Evolutionary conservation across 495 filamentous ascomycete genomes (phyloP).

Genomic region (Daldinia bambusicola): DNA sequence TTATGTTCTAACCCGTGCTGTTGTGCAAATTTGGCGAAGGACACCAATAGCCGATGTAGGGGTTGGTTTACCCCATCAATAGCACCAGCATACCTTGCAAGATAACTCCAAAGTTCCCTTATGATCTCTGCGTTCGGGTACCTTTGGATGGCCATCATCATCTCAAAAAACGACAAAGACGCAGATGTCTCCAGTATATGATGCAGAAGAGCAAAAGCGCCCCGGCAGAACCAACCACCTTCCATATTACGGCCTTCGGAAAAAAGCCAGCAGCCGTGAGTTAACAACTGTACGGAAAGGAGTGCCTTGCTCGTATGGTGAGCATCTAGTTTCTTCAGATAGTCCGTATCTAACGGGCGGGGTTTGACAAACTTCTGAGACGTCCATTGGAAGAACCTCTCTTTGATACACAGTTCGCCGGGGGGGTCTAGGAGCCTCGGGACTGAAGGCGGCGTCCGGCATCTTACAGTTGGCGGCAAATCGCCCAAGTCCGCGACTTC

Average conservation of each 20-base stretch:
- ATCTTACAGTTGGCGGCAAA: constrained; percentile 49
- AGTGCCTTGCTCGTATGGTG: constrained; percentile 46
- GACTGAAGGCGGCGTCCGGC: constrained; percentile 50
- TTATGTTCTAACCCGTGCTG: constrained; percentile 41
- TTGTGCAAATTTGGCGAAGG: constrained; percentile 43
- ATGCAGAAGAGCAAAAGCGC: constrained; percentile 41
- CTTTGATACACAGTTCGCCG: constrained; percentile 43
- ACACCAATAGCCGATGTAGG: constrained; percentile 35
- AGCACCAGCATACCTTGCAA: constrained; percentile 42
- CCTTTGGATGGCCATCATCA: constrained; percentile 41
- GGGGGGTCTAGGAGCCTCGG: constrained; percentile 39
- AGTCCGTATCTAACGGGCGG: constrained; percentile 39
- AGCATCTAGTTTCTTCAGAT: constrained; percentile 40
- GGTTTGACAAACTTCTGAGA: constrained; percentile 44
- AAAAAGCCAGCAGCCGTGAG: constrained; percentile 49
- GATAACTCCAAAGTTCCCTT: constrained; percentile 44
- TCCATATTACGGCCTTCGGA: constrained; percentile 44
- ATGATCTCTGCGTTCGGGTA: constrained; percentile 47
- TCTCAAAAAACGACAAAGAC: constrained; percentile 46
- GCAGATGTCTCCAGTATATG: constrained; percentile 45
- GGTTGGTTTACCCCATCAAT: constrained; percentile 41
- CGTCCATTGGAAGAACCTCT: constrained; percentile 46
- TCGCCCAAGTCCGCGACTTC: constrained; percentile 48
- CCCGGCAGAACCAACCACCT: constrained; percentile 39
- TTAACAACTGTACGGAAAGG: constrained; percentile 41